Base-by-base conservation (phyloP, 2,329 filamentous ascomycete genomes). In the Didymella lethalis region DNA sequence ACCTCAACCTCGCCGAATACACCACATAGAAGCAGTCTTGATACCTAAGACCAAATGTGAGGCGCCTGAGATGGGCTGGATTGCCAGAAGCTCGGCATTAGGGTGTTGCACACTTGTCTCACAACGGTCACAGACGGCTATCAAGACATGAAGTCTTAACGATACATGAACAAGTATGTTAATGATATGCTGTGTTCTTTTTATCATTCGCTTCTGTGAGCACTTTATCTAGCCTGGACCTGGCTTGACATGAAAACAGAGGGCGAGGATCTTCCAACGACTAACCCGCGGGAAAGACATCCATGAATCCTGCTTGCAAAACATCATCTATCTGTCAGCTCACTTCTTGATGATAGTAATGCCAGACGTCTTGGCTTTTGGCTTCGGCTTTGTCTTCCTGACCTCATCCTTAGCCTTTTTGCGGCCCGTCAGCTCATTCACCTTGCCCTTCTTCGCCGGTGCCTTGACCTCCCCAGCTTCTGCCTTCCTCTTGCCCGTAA, bases 371-470 rank as follows among this genome's bases (percentile, higher is more conserved):
- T 44, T 38, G 6, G 11, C n/a, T 50, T 63, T 61, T 1, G 31
- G 31, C 26, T 59, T 61, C 4, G 28, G 4, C 43, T 48, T 48
- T 7, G 38, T 14, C 41, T 53, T 61, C 20, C 32, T 50, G 16
- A 36, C 49, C 29, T 48, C 60, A n/a, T 25, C 53, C 58, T 72
- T 69, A 8, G 47, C 25, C 54, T 68, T 72, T 63, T 70, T 71
- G 58, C 59, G 64, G 23, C 59, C 28, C 47, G 60, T 38, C 36
- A 70, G n/a, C 41, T 38, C 20, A 10, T 25, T 31, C 3, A 26
- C 28, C 1, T 46, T 54, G 2, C 10, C 20, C 43, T 49, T 54
- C 18, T 26, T 59, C 18, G 46, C 62, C 57, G 20, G n/a, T 38
- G 28, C 18, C 49, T 52, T 47, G 5, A 6, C 28, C 45, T 53